Percentiles rank a stretch among this genome's conserved stretches.
Conservation (phyloP, 768 basidiomycete species). For the Lentinula guzmanii region DNA sequence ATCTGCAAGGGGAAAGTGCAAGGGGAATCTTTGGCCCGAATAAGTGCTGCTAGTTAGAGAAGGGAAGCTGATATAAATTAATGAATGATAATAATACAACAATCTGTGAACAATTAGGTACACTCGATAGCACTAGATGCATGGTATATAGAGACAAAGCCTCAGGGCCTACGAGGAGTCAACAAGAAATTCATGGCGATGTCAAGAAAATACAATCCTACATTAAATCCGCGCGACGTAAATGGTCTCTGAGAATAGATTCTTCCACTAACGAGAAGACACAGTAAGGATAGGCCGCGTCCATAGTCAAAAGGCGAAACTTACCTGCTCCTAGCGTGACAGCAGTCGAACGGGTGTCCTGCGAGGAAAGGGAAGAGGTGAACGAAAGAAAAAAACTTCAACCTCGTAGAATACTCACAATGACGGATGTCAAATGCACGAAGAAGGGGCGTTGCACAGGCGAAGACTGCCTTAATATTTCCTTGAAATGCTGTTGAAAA, state of each 20-base stretch:
- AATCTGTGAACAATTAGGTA: neutral
- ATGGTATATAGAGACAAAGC: neutral
- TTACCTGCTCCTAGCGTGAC: constrained; percentile 62
- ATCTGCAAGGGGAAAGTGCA: too few species aligned
- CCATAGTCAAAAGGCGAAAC: constrained; percentile 14
- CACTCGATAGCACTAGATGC: neutral
- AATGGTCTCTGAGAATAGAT: constrained; percentile 64
- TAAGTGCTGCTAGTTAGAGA: too few species aligned
- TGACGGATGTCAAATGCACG: constrained; percentile 70
- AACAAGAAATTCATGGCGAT: neutral
- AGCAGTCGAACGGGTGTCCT: constrained; percentile 76
- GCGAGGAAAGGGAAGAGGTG: constrained; percentile 9
- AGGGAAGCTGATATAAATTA: neutral
- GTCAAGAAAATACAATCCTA: constrained; percentile 19
- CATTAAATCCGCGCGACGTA: constrained; percentile 66
- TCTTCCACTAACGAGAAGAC: constrained; percentile 48
- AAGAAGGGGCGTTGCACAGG: constrained; percentile 64
- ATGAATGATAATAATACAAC: neutral
- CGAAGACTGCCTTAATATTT: constrained; percentile 58
- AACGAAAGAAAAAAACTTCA: constrained; percentile 4
- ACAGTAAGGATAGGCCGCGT: neutral
- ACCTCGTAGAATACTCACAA: constrained; percentile 41
- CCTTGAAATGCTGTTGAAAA: constrained; percentile 77
- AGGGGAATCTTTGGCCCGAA: too few species aligned
- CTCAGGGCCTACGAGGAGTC: neutral